Base-by-base conservation (phyloP, 208 protist species). In the Naegleria gruberi region DNA sequence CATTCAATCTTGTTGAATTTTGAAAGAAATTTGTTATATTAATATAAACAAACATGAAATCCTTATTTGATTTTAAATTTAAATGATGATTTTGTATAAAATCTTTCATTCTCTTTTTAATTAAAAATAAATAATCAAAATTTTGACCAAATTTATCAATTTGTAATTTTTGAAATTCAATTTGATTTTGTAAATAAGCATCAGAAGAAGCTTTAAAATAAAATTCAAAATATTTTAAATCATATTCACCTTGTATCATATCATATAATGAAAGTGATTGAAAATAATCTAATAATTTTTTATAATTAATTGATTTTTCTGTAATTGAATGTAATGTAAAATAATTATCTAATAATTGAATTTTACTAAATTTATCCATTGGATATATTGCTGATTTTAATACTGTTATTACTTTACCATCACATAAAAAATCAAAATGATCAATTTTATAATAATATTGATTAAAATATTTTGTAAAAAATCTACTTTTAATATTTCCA, bases 371-470 rank as follows among this genome's bases (percentile, higher is more conserved):
- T 77, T 37, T 77, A 77, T 77, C 65, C 65, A 77, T 77, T 77
- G 65, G 65, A 37, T 77, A 77, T 37, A 77, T 37, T 19, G 65
- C 65, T 37, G 26, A 37, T 77, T 77, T 77, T 8, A 77, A 77
- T 37, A 77, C 65, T 8, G 65, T 77, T 37, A 77, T 8, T 15
- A 77, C 34, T 77, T 77, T 77, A 37, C 65, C 65, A 30, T 77
- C 65, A 77, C 26, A 12, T 77, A 77, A 37, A 77, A 77, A 77
- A 77, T 77, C 65, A 77, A 77, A 77, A 77, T 77, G 65, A 77
- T 77, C 65, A 12, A 77, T 77, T 77, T 8, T 7, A 77, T 37
- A 77, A 37, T 37, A 77, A 8, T 37, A 15, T 77, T 77, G 26
- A 77, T 37, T 77, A 37, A 15, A 77, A 77, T 77, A 77, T 37